Evolutionary conservation across 2,329 filamentous ascomycete species (phyloP), one percentile per base, ranked within the genome.

Genomic region (Cercospora citrullina): DNA sequence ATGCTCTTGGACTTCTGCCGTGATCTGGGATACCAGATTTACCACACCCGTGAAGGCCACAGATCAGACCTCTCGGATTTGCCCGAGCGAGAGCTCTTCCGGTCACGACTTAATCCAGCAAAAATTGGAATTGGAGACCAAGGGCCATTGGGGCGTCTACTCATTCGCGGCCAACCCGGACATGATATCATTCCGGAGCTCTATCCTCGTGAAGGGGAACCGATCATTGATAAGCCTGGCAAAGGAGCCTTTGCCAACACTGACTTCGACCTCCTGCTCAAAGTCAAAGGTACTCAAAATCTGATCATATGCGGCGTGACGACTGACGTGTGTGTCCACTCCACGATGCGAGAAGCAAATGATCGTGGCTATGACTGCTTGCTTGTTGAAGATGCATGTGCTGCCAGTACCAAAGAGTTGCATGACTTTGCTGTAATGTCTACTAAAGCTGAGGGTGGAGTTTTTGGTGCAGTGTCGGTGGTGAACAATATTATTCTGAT

Each of bases 101-200:
- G 87, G 3, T 86, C 84, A 48, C 79, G 79, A 12, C 85, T 87
- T 66, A 87, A 87, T 70, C 71, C 80, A 4, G 80, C 81, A 0
- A 80, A 81, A 7, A 72, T 85, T n/a, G 84, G 84, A 0, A 87
- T 88, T 57, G 83, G 82, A 3, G 81, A 83, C 10, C 76, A 69
- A 14, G 87, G 87, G 0, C 86, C 86, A 1, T 75, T 88, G 55
- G 87, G 87, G 0, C 83, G 84, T n/a, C 80, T 89, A 2, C 77
- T 89, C 4, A 79, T 89, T 26, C 83, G 87, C 21, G 87, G 87
- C 0, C 84, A 88, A 72, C 73, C 79, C 23, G 87, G 87, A 0
- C 86, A 88, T 72, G 86, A 85, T 58, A 87, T 84, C 31, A 81
- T 89, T 18, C 77, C 82, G 7, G 86, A 89, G 71, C 75, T 87